phyloP scores from a whole-genome alignment of 2,329 filamentous ascomycete species.

The Penicillium sp. region DNA sequence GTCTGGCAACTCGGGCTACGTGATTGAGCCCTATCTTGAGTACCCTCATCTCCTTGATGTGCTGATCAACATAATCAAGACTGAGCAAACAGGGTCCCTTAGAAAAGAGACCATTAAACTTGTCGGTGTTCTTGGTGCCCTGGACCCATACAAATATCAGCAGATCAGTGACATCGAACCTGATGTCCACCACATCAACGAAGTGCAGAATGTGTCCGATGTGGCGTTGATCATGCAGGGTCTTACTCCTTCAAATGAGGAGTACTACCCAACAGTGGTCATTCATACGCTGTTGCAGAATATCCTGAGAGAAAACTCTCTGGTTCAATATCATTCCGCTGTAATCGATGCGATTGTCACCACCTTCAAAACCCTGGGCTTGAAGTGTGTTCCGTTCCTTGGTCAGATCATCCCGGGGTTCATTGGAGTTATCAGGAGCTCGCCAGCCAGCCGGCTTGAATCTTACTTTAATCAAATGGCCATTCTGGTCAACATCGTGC shows the following conservation, averaged over 20 bases:
- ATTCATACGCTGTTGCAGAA: conserved; percentile 86
- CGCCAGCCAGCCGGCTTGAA: conserved; percentile 71
- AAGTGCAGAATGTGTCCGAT: conserved; percentile 70
- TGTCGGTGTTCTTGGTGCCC: conserved; percentile 87
- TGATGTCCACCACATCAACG: conserved; percentile 66
- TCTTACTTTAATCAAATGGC: conserved; percentile 97
- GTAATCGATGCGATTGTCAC: conserved; percentile 98
- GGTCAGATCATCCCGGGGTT: conserved; percentile 93
- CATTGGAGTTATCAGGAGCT: conserved; percentile 77
- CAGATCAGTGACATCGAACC: conserved; percentile 86
- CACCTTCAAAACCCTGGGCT: conserved; percentile 90
- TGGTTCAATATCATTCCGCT: conserved; percentile 83
- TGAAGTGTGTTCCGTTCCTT: conserved; percentile 94
- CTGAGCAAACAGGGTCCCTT: conserved; percentile 77
- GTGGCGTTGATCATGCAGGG: conserved; percentile 98
- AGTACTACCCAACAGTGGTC: conserved; percentile 96
- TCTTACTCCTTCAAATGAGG: conserved; percentile 90
- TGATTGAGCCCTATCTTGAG: conserved; percentile 91
- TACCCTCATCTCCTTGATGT: conserved; percentile 91
- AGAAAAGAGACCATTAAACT: conserved; percentile 93
- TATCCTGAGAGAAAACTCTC: conserved; percentile 82
- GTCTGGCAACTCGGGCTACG: conserved; percentile 93
- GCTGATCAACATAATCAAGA: conserved; percentile 87
- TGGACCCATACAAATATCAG: conserved; percentile 93
- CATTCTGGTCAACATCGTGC: conserved; percentile 86